Percentiles rank a stretch among this genome's conserved stretches.
Conservation (phyloP, 441 rosid species). For the Eruca vesicaria region DNA sequence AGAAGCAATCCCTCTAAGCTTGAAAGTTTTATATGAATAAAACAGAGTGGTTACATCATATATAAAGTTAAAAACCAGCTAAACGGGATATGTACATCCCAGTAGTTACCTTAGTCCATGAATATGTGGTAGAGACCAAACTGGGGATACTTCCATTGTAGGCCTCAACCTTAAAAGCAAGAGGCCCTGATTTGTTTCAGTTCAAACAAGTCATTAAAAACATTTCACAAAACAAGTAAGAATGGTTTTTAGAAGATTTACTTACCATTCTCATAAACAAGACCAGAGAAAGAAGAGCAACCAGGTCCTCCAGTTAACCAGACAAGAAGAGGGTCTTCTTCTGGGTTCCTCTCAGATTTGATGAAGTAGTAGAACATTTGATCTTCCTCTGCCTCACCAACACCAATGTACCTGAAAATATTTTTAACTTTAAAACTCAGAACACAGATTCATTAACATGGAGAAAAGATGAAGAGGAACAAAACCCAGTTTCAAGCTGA, state of each 20-base stretch:
- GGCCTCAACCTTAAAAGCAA: constrained; percentile 40
- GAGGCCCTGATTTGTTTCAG: constrained; percentile 49
- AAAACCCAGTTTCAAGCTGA: constrained; percentile 58
- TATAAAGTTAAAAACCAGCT: background rate
- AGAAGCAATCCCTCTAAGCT: background rate
- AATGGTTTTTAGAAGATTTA: background rate
- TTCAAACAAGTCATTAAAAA: background rate
- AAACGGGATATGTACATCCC: background rate
- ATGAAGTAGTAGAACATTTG: constrained; percentile 65
- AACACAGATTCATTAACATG: background rate
- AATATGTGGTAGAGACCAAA: constrained; percentile 18
- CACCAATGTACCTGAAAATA: constrained; percentile 51
- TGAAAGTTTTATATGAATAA: background rate
- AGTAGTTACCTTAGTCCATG: constrained; percentile 25
- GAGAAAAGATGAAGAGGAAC: background rate
- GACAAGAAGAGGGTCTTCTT: constrained; percentile 57
- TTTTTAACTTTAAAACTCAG: background rate
- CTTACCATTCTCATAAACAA: constrained; percentile 58
- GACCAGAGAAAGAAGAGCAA: constrained; percentile 59
- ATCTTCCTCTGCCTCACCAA: no score
- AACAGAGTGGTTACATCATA: background rate
- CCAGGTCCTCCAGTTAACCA: constrained; percentile 88
- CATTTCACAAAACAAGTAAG: background rate
- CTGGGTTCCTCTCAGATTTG: constrained; percentile 51
- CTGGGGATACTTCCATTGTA: constrained; percentile 17